phyloP scores from a whole-genome alignment of 2,329 filamentous ascomycete species.

The Colletotrichum sp. region DNA sequence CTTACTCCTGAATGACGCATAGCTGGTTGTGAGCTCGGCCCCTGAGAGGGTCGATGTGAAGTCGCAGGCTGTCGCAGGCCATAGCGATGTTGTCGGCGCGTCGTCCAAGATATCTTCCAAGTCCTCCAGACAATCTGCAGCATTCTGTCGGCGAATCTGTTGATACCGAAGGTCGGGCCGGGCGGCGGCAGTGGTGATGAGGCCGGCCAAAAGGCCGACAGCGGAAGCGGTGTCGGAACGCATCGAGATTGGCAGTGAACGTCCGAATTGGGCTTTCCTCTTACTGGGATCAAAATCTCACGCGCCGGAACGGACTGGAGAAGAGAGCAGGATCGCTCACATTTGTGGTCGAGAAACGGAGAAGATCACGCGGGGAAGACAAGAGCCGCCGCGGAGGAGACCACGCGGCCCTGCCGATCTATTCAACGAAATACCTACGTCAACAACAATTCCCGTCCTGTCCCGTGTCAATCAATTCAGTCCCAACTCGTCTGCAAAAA shows the following conservation, averaged over 20 bases:
- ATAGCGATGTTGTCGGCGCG: constrained; percentile 1
- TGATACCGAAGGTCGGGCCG: constrained; percentile 1
- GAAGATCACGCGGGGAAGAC: neutral
- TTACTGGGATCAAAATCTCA: neutral
- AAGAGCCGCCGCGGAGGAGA: neutral
- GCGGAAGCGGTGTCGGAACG: neutral
- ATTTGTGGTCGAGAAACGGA: neutral
- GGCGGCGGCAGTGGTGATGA: neutral
- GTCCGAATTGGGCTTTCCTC: neutral
- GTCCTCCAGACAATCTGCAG: neutral
- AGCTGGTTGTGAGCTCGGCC: constrained; percentile 1
- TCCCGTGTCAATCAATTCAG: neutral
- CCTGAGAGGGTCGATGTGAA: constrained; percentile 15
- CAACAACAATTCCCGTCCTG: neutral
- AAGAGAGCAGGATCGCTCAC: neutral
- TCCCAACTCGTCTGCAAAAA: neutral
- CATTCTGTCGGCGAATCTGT: constrained; percentile 1
- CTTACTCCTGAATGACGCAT: neutral
- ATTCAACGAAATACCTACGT: neutral
- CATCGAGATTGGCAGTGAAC: neutral
- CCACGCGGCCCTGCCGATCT: neutral
- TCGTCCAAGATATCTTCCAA: constrained; percentile 9
- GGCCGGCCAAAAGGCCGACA: neutral
- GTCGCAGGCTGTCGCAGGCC: constrained; percentile 12
- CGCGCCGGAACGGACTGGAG: neutral